These are phyloP conservation scores for Cladosporium sp. DNA, from an alignment of 2,329 filamentous ascomycete species.

Conservation along the genomic window DNA sequence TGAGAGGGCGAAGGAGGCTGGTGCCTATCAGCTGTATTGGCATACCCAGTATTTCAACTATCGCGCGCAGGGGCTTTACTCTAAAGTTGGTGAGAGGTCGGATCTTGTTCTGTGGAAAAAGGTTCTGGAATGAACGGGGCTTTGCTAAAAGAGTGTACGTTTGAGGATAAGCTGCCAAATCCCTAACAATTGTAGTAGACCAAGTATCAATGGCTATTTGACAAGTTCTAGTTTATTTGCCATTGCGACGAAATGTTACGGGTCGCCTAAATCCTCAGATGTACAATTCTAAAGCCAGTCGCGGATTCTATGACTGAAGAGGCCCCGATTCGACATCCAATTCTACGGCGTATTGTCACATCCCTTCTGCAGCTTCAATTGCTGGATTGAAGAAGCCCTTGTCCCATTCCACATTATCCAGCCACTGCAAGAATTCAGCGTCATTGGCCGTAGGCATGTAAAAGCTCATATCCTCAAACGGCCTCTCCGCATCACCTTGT, in stretches of 20 bases:
- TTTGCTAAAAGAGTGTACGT: too few relatives aligned
- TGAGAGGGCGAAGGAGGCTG: constrained; percentile 36
- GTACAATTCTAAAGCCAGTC: too few relatives aligned
- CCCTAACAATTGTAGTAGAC: too few relatives aligned
- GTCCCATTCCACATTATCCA: constrained; percentile 36
- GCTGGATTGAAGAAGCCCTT: constrained; percentile 6
- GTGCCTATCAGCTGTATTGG: constrained; percentile 12
- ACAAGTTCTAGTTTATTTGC: too few relatives aligned
- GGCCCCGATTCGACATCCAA: too few relatives aligned
- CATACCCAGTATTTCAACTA: constrained; percentile 15
- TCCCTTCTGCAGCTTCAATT: constrained; percentile 2
- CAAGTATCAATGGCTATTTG: too few relatives aligned
- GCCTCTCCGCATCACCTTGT: background rate
- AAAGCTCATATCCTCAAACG: constrained; percentile 30
- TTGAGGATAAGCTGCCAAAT: too few relatives aligned
- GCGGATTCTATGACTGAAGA: too few relatives aligned
- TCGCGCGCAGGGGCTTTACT: constrained; percentile 9
- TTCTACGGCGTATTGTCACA: too few relatives aligned
- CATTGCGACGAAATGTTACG: too few relatives aligned
- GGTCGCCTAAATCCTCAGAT: too few relatives aligned
- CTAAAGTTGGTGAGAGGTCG: constrained; percentile 13
- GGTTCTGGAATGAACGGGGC: background rate
- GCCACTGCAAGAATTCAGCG: constrained; percentile 42
- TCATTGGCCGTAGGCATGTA: constrained; percentile 37
- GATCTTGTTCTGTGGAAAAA: constrained; percentile 13